Evolutionary conservation across 768 basidiomycete genomes (phyloP).

Genomic region (Suillus lakei): DNA sequence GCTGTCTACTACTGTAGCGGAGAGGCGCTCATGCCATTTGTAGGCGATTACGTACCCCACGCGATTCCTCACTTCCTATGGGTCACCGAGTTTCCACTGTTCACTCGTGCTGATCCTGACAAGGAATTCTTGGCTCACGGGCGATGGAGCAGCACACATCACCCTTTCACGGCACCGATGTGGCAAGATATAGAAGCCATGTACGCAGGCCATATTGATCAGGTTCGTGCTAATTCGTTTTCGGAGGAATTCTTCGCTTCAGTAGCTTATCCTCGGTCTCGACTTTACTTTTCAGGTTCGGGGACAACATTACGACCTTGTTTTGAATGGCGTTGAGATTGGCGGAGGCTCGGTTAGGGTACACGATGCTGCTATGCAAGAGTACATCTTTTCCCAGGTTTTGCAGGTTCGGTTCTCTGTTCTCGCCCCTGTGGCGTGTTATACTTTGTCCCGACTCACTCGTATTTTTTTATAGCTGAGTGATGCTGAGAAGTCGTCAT

Average conservation of each 20-base stretch:
- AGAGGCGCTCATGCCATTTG: conserved; percentile 18
- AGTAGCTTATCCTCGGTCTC: conserved; percentile 12
- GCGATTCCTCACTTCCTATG: conserved; percentile 83
- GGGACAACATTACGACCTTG: conserved; percentile 96
- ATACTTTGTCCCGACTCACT: conserved; percentile 14
- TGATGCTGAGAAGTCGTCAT: conserved; percentile 73
- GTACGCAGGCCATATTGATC: conserved; percentile 68
- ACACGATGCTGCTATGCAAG: conserved; percentile 88
- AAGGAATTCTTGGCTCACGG: conserved; percentile 87
- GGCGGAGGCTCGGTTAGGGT: conserved; percentile 94
- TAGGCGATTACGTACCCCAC: conserved; percentile 63
- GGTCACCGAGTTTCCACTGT: conserved; percentile 96
- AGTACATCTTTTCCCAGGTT: conserved; percentile 75
- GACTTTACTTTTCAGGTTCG: conserved; percentile 61
- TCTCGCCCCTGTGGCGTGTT: conserved; percentile 15
- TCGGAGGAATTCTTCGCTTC: not conserved
- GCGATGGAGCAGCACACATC: conserved; percentile 91
- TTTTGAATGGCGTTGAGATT: conserved; percentile 91
- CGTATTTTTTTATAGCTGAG: conserved; percentile 57
- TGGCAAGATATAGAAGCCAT: conserved; percentile 83
- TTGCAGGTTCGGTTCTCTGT: conserved; percentile 62
- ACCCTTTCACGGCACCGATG: conserved; percentile 97
- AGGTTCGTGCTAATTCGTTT: conserved; percentile 41
- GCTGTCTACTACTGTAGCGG: conserved; percentile 15
- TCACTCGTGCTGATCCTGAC: conserved; percentile 84